phyloP scores from a whole-genome alignment of 768 basidiomycete genomes.

The Leccinum incarnatum region DNA sequence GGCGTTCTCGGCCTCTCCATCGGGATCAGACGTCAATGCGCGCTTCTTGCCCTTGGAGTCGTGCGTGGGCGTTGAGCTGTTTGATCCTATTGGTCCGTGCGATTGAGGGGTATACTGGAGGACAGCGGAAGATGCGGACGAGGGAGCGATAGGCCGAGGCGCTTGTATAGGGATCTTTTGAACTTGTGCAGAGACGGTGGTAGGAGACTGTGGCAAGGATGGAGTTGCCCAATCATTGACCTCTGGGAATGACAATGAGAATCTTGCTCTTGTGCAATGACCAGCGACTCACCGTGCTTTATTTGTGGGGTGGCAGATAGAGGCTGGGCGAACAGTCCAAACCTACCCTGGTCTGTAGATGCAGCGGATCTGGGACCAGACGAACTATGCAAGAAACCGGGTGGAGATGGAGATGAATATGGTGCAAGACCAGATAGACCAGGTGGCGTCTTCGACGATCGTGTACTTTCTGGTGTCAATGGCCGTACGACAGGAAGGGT shows the following conservation, averaged over 20 bases:
- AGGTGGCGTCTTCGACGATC: conserved; percentile 33
- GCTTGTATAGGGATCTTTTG: conserved; percentile 29
- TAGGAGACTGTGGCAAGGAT: conserved; percentile 16
- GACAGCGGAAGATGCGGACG: conserved; percentile 35
- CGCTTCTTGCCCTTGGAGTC: conserved; percentile 40
- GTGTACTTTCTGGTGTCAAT: conserved; percentile 31
- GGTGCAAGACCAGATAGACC: conserved; percentile 32
- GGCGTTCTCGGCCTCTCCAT: conserved; percentile 23
- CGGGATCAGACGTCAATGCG: conserved; percentile 26
- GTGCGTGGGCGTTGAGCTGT: conserved; percentile 26
- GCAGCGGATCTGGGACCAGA: conserved; percentile 24
- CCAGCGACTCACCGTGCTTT: conserved; percentile 26
- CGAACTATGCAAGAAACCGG: conserved; percentile 33
- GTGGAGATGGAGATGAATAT: conserved; percentile 35
- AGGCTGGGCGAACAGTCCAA: conserved; percentile 17
- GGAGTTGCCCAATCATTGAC: conserved; percentile 25
- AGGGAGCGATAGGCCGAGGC: conserved; percentile 25
- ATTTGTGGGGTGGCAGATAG: conserved; percentile 24
- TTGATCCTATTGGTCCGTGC: conserved; percentile 16
- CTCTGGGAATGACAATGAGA: conserved; percentile 15
- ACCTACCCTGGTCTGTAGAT: conserved; percentile 18
- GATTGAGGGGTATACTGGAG: conserved; percentile 26
- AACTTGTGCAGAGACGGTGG: conserved; percentile 3
- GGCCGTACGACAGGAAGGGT: conserved; percentile 17
- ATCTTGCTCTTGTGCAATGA: not conserved